Evolutionary conservation across 345 rosid genomes (phyloP).

Genomic region (Citrus cavaleriei): DNA sequence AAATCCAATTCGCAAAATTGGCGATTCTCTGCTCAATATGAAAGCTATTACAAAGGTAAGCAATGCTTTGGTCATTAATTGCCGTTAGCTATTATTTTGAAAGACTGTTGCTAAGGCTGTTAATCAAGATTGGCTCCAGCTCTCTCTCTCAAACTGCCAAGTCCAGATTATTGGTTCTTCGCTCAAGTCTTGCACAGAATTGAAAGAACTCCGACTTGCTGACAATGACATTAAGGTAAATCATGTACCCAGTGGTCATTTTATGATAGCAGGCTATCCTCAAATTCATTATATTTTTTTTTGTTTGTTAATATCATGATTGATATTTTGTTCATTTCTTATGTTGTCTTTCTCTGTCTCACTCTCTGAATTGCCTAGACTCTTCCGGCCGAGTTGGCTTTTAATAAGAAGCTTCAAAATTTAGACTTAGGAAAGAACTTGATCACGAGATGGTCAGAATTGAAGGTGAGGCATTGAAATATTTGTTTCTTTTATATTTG

Average conservation of each 20-base stretch:
- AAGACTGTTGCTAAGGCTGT: too few relatives aligned
- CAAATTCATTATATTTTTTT: neutral
- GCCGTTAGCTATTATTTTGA: too few relatives aligned
- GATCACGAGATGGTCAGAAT: conserved; percentile 59
- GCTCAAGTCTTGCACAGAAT: too few relatives aligned
- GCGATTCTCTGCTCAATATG: conserved; percentile 60
- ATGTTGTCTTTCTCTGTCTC: neutral
- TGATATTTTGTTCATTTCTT: neutral
- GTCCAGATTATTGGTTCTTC: too few relatives aligned
- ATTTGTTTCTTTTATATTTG: conserved; percentile 1
- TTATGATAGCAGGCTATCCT: neutral
- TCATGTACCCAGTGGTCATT: too few relatives aligned
- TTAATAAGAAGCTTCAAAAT: conserved; percentile 64
- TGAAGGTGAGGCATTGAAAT: conserved; percentile 51
- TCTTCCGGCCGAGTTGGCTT: conserved; percentile 66
- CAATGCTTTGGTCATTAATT: too few relatives aligned
- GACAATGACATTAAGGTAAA: too few relatives aligned
- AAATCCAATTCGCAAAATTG: conserved; percentile 72
- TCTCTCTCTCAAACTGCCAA: too few relatives aligned
- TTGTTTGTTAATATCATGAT: neutral
- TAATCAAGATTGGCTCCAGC: too few relatives aligned
- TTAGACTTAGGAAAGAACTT: conserved; percentile 90
- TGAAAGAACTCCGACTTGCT: too few relatives aligned
- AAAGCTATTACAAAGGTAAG: conserved; percentile 38
- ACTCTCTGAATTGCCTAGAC: conserved; percentile 34